Evolutionary conservation across 108 stramenopile species (phyloP), one percentile per base, ranked within the genome.

Genomic region (Skeletonema marinoi): DNA sequence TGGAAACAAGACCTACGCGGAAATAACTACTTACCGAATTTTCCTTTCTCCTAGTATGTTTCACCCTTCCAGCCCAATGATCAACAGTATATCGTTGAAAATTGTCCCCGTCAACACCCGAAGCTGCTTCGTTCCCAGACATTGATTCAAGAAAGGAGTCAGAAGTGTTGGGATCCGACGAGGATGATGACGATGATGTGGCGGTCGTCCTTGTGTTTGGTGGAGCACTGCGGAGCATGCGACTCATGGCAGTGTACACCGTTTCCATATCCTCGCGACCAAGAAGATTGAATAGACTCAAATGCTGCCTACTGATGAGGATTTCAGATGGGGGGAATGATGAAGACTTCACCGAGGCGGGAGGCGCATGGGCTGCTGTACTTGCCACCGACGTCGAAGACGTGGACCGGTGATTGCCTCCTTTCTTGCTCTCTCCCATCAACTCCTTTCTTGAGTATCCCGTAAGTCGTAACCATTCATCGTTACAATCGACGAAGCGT

Each of bases 241-340:
- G 62, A 71, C 91, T 91, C 93, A 94, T 89, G 42, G 89, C 88
- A 39, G 74, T 60, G 59, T 91, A 94, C 11, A 92, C 89, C 32
- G 61, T 64, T 74, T 92, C 90, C 93, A 94, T 94, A 77, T 89
- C 88, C 50, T 91, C 88, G 10, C 90, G 82, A 41, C 82, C 71
- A 32, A 94, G 71, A 6, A 94, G 70, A 60, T 92, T 91, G 78
- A 94, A 94, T 5, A 94, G 85, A 32, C 89, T 90, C 32, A 94
- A 68, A 60, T 91, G 88, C 16, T 70, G 78, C 60, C 77, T 66
- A 36, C 59, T 51, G 25, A 50, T 54, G 11, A 39, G 65, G 32
- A 71, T 38, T 75, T 83, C 60, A 41, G 77, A 31, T 38, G 72
- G 66, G 68, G 39, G 31, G 62, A 36, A 31, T 62, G 36, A 32